Evolutionary conservation across 176 grass and related monocot genomes (phyloP).

Genomic region (Aegilops umbellulata): DNA sequence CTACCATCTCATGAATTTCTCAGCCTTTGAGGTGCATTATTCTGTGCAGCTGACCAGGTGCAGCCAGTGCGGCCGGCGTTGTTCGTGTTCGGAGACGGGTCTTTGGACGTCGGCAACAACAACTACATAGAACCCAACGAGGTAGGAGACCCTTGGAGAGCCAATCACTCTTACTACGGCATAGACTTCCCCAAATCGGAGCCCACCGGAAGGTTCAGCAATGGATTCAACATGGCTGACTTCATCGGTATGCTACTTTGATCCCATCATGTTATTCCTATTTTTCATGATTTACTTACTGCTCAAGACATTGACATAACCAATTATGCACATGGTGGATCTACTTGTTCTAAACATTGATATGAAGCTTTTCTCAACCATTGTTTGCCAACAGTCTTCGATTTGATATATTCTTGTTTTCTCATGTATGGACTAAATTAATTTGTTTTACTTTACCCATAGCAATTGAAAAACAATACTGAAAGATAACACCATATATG

Average conservation of each 20-base stretch:
- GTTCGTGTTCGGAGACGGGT: slow-evolving; percentile 36
- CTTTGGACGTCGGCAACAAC: slow-evolving; percentile 35
- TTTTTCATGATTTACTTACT: not conserved
- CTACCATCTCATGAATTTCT: not conserved
- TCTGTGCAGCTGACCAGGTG: not conserved
- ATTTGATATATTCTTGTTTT: too few species aligned
- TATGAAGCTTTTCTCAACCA: too few species aligned
- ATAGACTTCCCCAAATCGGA: slow-evolving; percentile 24
- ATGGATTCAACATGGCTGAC: slow-evolving; percentile 48
- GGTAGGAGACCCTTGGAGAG: not conserved
- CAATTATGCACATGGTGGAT: too few species aligned
- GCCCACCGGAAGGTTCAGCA: slow-evolving; percentile 54
- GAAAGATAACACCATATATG: too few species aligned
- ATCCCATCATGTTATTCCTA: not conserved
- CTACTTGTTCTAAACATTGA: too few species aligned
- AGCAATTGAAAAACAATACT: too few species aligned
- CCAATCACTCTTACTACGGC: slow-evolving; percentile 34
- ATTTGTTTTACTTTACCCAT: too few species aligned
- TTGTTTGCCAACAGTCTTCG: too few species aligned
- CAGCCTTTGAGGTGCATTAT: not conserved
- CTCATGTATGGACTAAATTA: too few species aligned
- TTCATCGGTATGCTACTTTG: slow-evolving; percentile 33
- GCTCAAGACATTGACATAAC: too few species aligned
- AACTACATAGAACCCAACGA: slow-evolving; percentile 14
- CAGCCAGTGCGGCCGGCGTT: not conserved